phyloP scores from a whole-genome alignment of 1,284 basidiomycete species.

The Heliocybe sulcata region DNA sequence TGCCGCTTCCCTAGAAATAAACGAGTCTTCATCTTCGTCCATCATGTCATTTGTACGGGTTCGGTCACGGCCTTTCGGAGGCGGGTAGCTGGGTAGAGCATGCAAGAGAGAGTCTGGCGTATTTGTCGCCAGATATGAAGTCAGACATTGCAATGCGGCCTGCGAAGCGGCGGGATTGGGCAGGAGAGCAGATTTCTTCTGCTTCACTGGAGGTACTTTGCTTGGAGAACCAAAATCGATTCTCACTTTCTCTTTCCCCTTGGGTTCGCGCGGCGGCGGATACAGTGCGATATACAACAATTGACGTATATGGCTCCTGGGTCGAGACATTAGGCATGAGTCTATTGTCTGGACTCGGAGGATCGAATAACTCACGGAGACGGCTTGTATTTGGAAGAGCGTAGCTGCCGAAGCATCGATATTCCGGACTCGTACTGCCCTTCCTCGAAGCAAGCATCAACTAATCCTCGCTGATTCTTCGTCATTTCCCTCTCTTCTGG shows the following conservation, averaged over 20 bases:
- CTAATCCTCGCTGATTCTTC: constrained; percentile 44
- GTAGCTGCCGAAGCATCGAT: constrained; percentile 48
- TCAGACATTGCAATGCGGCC: constrained; percentile 47
- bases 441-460: constrained; percentile 68
- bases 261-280: constrained; percentile 33
- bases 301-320: constrained; percentile 55
- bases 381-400: constrained; percentile 44
- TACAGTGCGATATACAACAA: constrained; percentile 63
- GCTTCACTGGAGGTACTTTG: constrained; percentile 26
- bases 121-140: constrained; percentile 50
- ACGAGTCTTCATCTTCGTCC: constrained; percentile 42
- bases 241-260: constrained; percentile 24
- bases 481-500: constrained; percentile 43
- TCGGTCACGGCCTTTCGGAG: not conserved
- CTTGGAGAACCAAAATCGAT: constrained; percentile 31
- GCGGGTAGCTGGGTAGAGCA: constrained; percentile 44
- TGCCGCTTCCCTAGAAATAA: constrained; percentile 43
- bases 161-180: constrained; percentile 38
- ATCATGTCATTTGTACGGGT: constrained; percentile 3
- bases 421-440: constrained; percentile 64
- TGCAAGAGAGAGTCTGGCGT: constrained; percentile 42
- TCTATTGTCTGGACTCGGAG: constrained; percentile 6
- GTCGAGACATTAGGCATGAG: constrained; percentile 9
- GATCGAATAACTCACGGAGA: constrained; percentile 35
- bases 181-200: constrained; percentile 32